These are phyloP conservation scores for Nepenthes mirabilis DNA, from an alignment of 148 eudicot species.

Conservation along the genomic window DNA sequence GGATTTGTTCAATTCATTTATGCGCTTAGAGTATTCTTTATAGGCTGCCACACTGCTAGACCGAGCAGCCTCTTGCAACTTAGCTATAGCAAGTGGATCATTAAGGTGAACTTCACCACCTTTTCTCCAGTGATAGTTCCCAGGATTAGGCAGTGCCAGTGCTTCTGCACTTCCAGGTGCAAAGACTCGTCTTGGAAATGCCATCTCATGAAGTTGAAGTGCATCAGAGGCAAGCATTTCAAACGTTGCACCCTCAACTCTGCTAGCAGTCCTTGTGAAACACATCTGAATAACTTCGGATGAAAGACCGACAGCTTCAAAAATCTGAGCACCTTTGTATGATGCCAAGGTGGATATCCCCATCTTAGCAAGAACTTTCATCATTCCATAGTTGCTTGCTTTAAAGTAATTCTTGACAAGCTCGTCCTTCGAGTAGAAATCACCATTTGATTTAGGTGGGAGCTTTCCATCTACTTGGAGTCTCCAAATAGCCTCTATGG, in stretches of 20 bases:
- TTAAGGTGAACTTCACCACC: slow-evolving; percentile 91
- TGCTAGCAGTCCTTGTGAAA: slow-evolving; percentile 86
- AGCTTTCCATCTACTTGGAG: slow-evolving; percentile 94
- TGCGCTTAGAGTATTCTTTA: slow-evolving; percentile 75
- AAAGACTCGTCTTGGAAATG: slow-evolving; percentile 57
- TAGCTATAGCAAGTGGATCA: slow-evolving; percentile 92
- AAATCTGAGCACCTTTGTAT: slow-evolving; percentile 97
- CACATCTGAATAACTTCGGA: slow-evolving; percentile 89
- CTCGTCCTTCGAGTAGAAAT: slow-evolving; percentile 74
- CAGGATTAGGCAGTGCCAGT: slow-evolving; percentile 87
- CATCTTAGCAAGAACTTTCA: slow-evolving; percentile 99
- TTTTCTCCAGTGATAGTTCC: slow-evolving; percentile 98
- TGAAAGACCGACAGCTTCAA: slow-evolving; percentile 98
- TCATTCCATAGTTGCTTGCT: slow-evolving; percentile 94
- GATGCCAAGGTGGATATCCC: slow-evolving; percentile 98
- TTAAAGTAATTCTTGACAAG: slow-evolving; percentile 72
- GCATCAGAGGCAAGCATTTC: slow-evolving; percentile 73
- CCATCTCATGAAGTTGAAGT: slow-evolving; percentile 71
- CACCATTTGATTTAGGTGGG: slow-evolving; percentile 84
- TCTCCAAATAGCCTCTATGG: slow-evolving; percentile 90
- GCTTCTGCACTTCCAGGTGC: slow-evolving; percentile 95
- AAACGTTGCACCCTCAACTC: slow-evolving; percentile 98
- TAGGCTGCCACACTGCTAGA: slow-evolving; percentile 91
- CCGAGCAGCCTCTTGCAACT: slow-evolving; percentile 89
- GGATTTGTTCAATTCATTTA: slow-evolving; percentile 72